Percentiles rank a stretch among this genome's conserved stretches.
These are phyloP conservation scores for Rosa chinensis DNA, from an alignment of 306 rosid species.

Conservation along the genomic window DNA sequence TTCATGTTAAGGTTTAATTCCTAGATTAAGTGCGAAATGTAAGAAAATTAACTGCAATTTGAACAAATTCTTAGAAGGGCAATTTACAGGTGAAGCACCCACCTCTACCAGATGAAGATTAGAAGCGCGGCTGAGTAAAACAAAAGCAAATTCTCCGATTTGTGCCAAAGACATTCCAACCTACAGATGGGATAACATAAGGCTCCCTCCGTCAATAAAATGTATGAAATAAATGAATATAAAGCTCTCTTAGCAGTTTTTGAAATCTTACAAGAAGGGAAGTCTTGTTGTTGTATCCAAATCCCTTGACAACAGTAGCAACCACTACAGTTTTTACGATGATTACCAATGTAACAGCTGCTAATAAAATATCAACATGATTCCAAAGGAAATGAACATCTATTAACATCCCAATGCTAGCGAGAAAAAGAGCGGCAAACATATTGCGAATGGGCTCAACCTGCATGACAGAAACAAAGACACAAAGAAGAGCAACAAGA, in stretches of 20 bases:
- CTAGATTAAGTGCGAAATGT: not conserved
- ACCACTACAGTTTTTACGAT: conserved; percentile 74
- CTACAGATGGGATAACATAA: conserved; percentile 67
- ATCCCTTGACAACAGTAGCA: conserved; percentile 84
- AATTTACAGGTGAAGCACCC: conserved; percentile 29
- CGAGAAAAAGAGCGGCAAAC: conserved; percentile 94
- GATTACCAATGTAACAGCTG: conserved; percentile 92
- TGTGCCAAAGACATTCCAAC: conserved; percentile 97
- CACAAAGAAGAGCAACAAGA: conserved; percentile 24
- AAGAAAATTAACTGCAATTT: not conserved
- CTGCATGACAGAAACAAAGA: conserved; percentile 41
- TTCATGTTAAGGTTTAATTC: not conserved
- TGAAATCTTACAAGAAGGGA: conserved; percentile 79
- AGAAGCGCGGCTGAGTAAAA: conserved; percentile 97
- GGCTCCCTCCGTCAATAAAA: conserved; percentile 55
- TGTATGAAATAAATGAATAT: conserved; percentile 29
- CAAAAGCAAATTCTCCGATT: conserved; percentile 97
- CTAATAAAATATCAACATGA: conserved; percentile 92
- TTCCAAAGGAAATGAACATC: conserved; percentile 97
- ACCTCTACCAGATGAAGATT: conserved; percentile 98
- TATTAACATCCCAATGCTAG: conserved; percentile 98
- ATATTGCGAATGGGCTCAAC: conserved; percentile 96
- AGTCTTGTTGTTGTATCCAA: conserved; percentile 89
- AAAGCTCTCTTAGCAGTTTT: conserved; percentile 25
- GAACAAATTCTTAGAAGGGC: not conserved